These are phyloP conservation scores for Cryphonectria radicalis DNA, from an alignment of 2,329 filamentous ascomycete genomes.

Conservation along the genomic window DNA sequence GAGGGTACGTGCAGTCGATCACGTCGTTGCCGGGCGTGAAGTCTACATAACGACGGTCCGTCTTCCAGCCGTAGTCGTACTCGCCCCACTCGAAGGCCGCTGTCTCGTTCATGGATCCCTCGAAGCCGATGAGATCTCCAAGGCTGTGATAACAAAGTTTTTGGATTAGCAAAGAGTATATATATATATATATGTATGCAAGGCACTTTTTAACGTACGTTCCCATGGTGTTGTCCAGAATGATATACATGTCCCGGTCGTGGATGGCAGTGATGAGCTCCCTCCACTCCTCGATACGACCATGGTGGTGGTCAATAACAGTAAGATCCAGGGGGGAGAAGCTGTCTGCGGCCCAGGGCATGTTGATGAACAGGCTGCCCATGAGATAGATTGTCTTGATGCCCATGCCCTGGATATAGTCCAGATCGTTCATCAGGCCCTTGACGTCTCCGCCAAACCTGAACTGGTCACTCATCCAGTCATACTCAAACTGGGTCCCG, in stretches of 20 bases:
- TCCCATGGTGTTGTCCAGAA: constrained; percentile 68
- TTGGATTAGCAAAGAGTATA: not conserved
- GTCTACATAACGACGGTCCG: constrained; percentile 58
- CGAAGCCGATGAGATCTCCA: constrained; percentile 66
- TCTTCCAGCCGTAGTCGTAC: constrained; percentile 62
- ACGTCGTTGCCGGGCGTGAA: constrained; percentile 59
- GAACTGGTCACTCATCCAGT: constrained; percentile 60
- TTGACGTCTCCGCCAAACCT: constrained; percentile 63
- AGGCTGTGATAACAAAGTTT: constrained; percentile 36
- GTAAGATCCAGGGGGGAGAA: constrained; percentile 63
- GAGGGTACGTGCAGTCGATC: constrained; percentile 61
- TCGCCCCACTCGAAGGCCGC: constrained; percentile 60
- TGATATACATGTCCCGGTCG: constrained; percentile 65
- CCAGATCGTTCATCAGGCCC: constrained; percentile 59
- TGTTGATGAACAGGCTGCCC: constrained; percentile 63
- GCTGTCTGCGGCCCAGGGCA: constrained; percentile 63
- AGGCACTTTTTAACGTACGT: constrained; percentile 47
- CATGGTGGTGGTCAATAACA: constrained; percentile 64
- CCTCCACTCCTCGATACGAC: constrained; percentile 62
- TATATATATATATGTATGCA: too few relatives aligned
- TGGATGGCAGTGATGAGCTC: constrained; percentile 62
- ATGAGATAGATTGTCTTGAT: constrained; percentile 65
- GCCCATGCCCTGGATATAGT: constrained; percentile 66
- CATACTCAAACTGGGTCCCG: constrained; percentile 62
- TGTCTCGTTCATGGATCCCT: constrained; percentile 62